phyloP scores from a whole-genome alignment of 371 early-diverging fungal species.

The Mycotypha africana region DNA sequence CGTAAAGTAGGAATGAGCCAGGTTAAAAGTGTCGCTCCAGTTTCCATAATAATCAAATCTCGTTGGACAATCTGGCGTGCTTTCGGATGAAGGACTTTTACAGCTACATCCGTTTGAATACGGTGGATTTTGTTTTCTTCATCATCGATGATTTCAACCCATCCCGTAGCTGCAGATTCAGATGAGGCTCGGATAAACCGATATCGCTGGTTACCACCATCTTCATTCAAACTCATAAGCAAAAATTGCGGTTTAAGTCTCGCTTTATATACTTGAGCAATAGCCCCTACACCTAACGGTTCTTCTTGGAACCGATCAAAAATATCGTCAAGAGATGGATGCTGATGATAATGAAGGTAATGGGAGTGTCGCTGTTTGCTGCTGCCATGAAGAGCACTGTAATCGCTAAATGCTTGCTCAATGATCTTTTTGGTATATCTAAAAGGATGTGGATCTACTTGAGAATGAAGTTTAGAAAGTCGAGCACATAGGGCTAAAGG shows the following conservation, averaged over 20 bases:
- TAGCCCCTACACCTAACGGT: constrained; percentile 93
- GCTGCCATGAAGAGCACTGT: no score
- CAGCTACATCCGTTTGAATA: constrained; percentile 70
- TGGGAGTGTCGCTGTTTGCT: no score
- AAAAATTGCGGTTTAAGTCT: constrained; percentile 49
- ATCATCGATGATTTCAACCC: constrained; percentile 8
- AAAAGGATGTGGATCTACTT: constrained; percentile 76
- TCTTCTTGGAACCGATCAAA: constrained; percentile 70
- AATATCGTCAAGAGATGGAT: constrained; percentile 58
- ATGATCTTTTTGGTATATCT: constrained; percentile 59
- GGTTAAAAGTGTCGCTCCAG: constrained; percentile 61
- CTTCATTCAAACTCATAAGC: constrained; percentile 8
- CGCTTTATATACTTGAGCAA: constrained; percentile 89
- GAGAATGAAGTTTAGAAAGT: constrained; percentile 79
- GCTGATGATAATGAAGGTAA: no score
- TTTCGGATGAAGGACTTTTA: constrained; percentile 92
- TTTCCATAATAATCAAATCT: constrained; percentile 78
- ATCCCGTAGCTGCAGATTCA: constrained; percentile 24
- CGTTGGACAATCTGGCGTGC: constrained; percentile 62
- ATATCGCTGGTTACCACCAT: constrained; percentile 13
- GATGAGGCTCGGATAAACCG: constrained; percentile 26
- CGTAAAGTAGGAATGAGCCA: constrained; percentile 64
- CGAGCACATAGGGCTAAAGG: constrained; percentile 70
- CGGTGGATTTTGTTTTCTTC: constrained; percentile 17
- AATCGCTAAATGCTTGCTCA: constrained; percentile 57